Evolutionary conservation across 2,329 filamentous ascomycete species (phyloP).

Genomic region (Colletotrichum brevisporum): DNA sequence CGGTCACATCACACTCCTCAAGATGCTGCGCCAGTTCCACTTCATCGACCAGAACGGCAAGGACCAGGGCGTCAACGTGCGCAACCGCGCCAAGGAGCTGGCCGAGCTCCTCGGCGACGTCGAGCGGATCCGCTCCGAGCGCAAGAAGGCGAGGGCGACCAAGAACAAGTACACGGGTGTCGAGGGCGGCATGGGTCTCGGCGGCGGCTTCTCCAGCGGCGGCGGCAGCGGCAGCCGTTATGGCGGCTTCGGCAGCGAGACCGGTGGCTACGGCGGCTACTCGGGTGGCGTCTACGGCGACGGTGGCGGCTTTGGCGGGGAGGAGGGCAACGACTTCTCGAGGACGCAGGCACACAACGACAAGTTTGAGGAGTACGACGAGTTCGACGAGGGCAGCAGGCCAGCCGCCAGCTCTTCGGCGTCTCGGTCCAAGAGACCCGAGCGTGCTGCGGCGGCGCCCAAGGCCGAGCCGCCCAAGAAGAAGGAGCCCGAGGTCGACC

Average conservation of each 20-base stretch:
- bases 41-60: conserved; percentile 97
- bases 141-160: conserved; percentile 91
- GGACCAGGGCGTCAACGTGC: conserved; percentile 97
- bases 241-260: conserved; percentile 93
- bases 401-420: conserved; percentile 63
- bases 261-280: conserved; percentile 75
- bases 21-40: conserved; percentile 99
- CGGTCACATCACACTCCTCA: conserved; percentile 93
- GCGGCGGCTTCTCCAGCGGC: conserved; percentile 68
- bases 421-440: conserved; percentile 63
- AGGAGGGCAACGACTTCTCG: conserved; percentile 72
- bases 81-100: conserved; percentile 95
- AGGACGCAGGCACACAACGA: conserved; percentile 67
- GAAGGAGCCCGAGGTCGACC: conserved; percentile 90
- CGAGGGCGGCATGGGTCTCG: conserved; percentile 80
- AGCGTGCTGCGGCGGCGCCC: conserved; percentile 63
- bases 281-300: conserved; percentile 91
- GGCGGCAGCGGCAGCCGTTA: conserved; percentile 70
- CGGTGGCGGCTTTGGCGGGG: conserved; percentile 91
- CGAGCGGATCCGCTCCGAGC: conserved; percentile 83
- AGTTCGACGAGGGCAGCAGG: conserved; percentile 83
- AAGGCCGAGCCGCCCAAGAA: conserved; percentile 81
- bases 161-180: conserved; percentile 97
- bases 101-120: conserved; percentile 94
- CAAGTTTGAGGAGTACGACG: conserved; percentile 96